Evolutionary conservation across 129 eudicot species (phyloP).

Genomic region (Tanacetum coccineum): DNA sequence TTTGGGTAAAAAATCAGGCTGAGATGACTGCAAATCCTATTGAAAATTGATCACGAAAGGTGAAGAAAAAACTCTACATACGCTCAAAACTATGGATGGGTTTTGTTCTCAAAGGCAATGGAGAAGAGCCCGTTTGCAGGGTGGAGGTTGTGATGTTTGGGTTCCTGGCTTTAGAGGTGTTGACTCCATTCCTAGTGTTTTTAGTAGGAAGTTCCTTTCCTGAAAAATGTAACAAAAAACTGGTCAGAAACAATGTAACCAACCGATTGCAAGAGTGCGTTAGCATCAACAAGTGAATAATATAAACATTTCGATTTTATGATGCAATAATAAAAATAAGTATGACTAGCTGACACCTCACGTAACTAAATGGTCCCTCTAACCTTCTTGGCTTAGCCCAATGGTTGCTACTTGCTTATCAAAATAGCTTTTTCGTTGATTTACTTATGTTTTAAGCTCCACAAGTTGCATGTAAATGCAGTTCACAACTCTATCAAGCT

Average conservation of each 20-base stretch:
- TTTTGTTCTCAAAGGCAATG: constrained; percentile 69
- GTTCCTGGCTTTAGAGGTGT: constrained; percentile 45
- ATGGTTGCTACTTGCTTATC: not conserved
- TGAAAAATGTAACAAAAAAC: constrained; percentile 35
- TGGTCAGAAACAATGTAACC: not conserved
- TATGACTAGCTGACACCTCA: not conserved
- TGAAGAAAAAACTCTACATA: constrained; percentile 32
- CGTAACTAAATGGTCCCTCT: not conserved
- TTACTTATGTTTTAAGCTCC: no score
- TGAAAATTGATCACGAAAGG: no score
- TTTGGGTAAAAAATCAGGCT: constrained; percentile 48
- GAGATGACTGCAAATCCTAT: constrained; percentile 39
- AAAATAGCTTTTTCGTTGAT: no score
- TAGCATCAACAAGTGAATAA: not conserved
- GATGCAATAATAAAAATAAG: not conserved
- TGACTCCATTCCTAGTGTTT: constrained; percentile 83
- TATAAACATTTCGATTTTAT: not conserved
- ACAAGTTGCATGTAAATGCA: no score
- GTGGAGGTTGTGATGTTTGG: constrained; percentile 68
- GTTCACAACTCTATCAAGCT: no score
- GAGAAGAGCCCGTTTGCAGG: constrained; percentile 93
- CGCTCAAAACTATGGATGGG: constrained; percentile 28
- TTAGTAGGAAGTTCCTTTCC: constrained; percentile 91
- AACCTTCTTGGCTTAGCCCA: not conserved
- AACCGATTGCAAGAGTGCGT: constrained; percentile 11